These are phyloP conservation scores for Tricholoma terreum DNA, from an alignment of 768 basidiomycete genomes.

Conservation along the genomic window DNA sequence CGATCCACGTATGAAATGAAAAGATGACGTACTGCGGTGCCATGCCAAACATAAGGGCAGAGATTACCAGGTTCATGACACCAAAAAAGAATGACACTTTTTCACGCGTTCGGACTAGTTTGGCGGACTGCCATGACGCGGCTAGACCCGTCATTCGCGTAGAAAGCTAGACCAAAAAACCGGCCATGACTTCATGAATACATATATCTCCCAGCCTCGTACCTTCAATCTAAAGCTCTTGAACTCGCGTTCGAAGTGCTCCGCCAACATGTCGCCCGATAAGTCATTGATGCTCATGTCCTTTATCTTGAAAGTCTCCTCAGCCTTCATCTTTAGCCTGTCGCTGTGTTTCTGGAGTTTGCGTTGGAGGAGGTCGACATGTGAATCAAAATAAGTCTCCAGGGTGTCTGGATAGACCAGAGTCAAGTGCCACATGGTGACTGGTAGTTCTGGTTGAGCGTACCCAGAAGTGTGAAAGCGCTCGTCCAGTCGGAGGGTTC, in stretches of 20 bases:
- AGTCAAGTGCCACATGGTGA: conserved; percentile 24
- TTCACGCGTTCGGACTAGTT: conserved; percentile 77
- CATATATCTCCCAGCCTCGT: conserved; percentile 5
- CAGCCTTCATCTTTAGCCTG: conserved; percentile 76
- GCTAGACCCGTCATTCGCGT: conserved; percentile 74
- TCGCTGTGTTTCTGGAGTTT: conserved; percentile 86
- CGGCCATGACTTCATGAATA: conserved; percentile 6
- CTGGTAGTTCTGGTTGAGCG: conserved; percentile 17
- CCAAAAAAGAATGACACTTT: conserved; percentile 92
- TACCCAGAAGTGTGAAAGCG: conserved; percentile 85
- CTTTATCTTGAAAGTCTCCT: conserved; percentile 73
- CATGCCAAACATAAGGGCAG: conserved; percentile 85
- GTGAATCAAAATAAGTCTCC: conserved; percentile 94
- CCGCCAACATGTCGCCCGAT: conserved; percentile 62
- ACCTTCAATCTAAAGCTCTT: conserved; percentile 87
- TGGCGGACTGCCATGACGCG: conserved; percentile 89
- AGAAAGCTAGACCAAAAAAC: conserved; percentile 53
- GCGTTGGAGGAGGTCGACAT: conserved; percentile 78
- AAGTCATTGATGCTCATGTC: conserved; percentile 52
- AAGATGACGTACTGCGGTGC: conserved; percentile 68
- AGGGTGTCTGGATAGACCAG: conserved; percentile 64
- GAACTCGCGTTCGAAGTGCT: conserved; percentile 83
- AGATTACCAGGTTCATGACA: conserved; percentile 84
- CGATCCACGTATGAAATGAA: conserved; percentile 1
- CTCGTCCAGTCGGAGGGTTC: conserved; percentile 75